phyloP scores from a whole-genome alignment of 129 eudicot genomes.

The Tanacetum coccineum region DNA sequence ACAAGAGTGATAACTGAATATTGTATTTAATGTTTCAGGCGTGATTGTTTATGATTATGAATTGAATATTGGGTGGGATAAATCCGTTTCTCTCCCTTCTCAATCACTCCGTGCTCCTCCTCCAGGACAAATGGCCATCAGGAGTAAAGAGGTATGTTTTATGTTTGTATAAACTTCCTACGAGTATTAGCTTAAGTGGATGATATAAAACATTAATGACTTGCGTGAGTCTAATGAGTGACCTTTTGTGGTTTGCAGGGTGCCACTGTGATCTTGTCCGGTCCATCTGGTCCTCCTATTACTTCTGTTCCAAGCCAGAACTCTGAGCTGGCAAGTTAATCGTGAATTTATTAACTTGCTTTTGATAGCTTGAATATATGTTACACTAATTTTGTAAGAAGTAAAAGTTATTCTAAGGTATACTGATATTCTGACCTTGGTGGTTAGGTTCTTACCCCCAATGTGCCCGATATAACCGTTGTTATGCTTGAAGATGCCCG shows the following conservation, averaged over 20 bases:
- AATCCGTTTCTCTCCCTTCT: conserved; percentile 94
- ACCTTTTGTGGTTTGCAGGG: conserved; percentile 53
- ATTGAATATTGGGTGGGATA: conserved; percentile 98
- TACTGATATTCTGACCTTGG: no score
- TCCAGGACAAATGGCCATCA: conserved; percentile 98
- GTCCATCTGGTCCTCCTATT: conserved; percentile 94
- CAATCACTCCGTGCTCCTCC: conserved; percentile 99
- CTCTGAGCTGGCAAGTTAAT: conserved; percentile 73
- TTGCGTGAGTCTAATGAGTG: conserved; percentile 11
- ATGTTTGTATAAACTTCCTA: no score
- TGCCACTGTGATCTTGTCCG: no score
- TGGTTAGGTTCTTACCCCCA: no score
- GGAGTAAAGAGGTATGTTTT: conserved; percentile 82
- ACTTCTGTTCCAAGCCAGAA: conserved; percentile 81
- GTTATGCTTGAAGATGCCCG: no score
- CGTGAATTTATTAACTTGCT: neutral
- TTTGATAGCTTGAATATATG: neutral
- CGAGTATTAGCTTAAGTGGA: neutral
- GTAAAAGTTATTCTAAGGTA: no score
- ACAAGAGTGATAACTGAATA: neutral
- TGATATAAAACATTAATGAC: conserved; percentile 5
- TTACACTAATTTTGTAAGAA: no score
- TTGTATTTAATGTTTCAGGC: conserved; percentile 45
- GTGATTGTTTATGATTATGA: conserved; percentile 93
- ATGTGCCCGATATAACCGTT: no score